A percentile compares a stretch with the other conserved stretches of the same genome.
These are phyloP conservation scores for Paramecium sonneborni DNA, from an alignment of 73 alveolate genomes.

Conservation along the genomic window DNA sequence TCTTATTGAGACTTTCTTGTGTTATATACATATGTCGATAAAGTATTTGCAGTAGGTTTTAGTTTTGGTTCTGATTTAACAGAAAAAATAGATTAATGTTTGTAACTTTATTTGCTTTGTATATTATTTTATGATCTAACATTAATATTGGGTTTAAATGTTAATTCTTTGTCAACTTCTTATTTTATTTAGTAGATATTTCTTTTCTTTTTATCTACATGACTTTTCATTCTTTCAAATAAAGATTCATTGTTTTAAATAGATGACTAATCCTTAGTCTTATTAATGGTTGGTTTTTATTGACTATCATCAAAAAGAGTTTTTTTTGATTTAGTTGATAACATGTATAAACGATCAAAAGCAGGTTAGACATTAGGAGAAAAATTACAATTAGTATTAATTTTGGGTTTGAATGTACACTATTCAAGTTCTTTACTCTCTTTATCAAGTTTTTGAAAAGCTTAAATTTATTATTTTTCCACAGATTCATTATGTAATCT, in stretches of 20 bases:
- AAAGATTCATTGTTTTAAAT: not conserved
- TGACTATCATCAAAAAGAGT: not conserved
- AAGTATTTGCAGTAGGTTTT: not conserved
- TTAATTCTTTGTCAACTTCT: not conserved
- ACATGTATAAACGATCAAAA: constrained; percentile 32
- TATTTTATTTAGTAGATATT: not conserved
- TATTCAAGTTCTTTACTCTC: not conserved
- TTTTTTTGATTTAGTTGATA: constrained; percentile 22
- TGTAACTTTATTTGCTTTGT: not conserved
- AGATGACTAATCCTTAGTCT: not conserved
- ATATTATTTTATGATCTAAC: not conserved
- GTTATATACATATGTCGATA: not conserved
- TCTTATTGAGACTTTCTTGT: constrained; percentile 34
- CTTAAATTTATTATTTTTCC: not conserved
- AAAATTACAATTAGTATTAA: not conserved
- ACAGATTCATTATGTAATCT: constrained; percentile 52
- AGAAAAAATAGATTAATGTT: not conserved
- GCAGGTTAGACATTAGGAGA: constrained; percentile 33
- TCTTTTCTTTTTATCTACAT: constrained; percentile 12
- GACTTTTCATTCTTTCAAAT: constrained; percentile 53
- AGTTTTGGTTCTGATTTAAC: constrained; percentile 13
- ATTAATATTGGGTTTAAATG: constrained; percentile 39
- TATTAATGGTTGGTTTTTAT: not conserved
- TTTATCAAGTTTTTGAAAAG: not conserved
- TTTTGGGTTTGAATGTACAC: constrained; percentile 42